These are phyloP conservation scores for Leccinum subgranulosum DNA, from an alignment of 768 basidiomycete species.

Conservation along the genomic window DNA sequence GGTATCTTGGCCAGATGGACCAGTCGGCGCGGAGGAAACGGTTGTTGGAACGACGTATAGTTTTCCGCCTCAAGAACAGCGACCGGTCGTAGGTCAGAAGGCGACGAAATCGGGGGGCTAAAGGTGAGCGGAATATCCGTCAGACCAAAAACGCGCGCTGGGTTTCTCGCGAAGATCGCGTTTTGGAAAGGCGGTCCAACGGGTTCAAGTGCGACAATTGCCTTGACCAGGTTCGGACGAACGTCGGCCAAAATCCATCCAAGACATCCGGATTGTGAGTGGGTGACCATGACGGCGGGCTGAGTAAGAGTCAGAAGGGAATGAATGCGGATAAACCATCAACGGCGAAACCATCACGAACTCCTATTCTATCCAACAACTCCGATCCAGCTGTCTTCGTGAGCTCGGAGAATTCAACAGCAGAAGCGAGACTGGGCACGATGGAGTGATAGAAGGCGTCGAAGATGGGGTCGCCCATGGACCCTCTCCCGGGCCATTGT, in stretches of 20 bases:
- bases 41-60: conserved; percentile 43
- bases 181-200: conserved; percentile 47
- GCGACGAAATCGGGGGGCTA: conserved; percentile 38
- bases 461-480: conserved; percentile 41
- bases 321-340: background rate
- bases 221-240: conserved; percentile 42
- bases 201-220: conserved; percentile 49
- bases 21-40: conserved; percentile 39
- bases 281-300: conserved; percentile 47
- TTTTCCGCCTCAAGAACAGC: conserved; percentile 26
- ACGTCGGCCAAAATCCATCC: conserved; percentile 50
- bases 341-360: conserved; percentile 24
- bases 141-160: conserved; percentile 45
- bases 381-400: conserved; percentile 40
- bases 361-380: conserved; percentile 47
- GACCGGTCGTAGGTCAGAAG: conserved; percentile 34
- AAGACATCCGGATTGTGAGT: conserved; percentile 48
- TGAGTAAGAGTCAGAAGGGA: conserved; percentile 11
- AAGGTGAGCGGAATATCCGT: conserved; percentile 47
- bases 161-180: conserved; percentile 34
- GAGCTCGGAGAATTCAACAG: conserved; percentile 36
- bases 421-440: conserved; percentile 38
- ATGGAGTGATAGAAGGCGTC: conserved; percentile 45
- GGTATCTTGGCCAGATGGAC: conserved; percentile 42
- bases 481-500: conserved; percentile 54